Evolutionary conservation across 305 asterid species (phyloP), one percentile per base, ranked within the genome.

Genomic region (Fraxinus baroniana): DNA sequence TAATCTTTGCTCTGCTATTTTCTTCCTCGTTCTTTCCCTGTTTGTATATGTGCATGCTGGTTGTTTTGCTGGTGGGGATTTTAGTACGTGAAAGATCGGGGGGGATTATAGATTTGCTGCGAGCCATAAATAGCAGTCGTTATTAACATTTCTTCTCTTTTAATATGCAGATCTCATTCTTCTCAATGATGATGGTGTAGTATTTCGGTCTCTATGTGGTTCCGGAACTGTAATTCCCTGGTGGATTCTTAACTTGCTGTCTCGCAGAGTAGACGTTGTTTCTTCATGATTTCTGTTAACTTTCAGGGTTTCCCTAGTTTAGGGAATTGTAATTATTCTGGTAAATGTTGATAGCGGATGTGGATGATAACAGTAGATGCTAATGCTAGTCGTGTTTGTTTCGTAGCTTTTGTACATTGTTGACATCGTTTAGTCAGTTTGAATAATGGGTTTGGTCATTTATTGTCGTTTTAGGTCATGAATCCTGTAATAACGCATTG

Each of bases 101-200:
- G 52, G 55, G 17, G 30, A 13, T 13, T 46, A 46, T 46, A 46
- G 18, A 46, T n/a, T 46, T 13, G 18, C 57, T 13, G n/a, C 57
- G 1, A 13, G 57, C 57, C 57, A 46, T 46, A 13, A 13, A 46
- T 46, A 46, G 24, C 22, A 5, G 64, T n/a, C 8, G 44, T 76
- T 17, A 33, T 78, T 76, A 20, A 30, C 49, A 68, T 49, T 52
- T 46, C 7, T 1, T 18, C 8, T 66, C 78, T 24, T 24, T 64
- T 9, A 26, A 66, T 57, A 8, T 85, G 87, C 87, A 85, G 88
- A 74, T 83, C 55, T 1, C 74, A 30, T 74, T 76, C 77, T 49
- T 83, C 82, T 81, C 68, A 46, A 55, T 44, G 15, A 77, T 84
- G 86, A 84, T 86, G 77, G 18, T 74, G 37, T 46, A 41, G 49